phyloP scores from a whole-genome alignment of 2,329 filamentous ascomycete species.

The Ophiocordyceps camponoti-saundersi region DNA sequence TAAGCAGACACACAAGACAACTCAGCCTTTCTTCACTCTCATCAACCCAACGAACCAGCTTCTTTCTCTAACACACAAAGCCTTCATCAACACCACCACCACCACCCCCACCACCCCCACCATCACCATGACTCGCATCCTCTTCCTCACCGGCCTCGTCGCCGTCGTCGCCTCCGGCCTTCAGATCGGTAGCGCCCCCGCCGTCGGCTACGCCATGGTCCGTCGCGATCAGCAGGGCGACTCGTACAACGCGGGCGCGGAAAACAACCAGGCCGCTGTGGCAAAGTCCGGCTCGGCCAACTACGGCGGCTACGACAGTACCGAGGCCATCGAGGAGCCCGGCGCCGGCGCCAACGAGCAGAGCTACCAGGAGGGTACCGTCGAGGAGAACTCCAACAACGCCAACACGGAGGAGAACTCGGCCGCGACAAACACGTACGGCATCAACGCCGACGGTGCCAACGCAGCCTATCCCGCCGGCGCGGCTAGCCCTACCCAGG shows the following conservation, averaged over 20 bases:
- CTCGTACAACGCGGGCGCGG: background rate
- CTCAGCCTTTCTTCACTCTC: background rate
- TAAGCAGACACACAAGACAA: too few species aligned
- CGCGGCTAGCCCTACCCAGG: background rate
- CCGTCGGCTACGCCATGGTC: constrained; percentile 9
- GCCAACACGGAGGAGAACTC: background rate
- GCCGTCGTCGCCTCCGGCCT: constrained; percentile 7
- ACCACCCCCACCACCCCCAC: background rate
- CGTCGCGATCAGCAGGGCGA: constrained; percentile 7
- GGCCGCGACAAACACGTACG: background rate
- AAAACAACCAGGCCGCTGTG: background rate
- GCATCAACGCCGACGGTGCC: background rate
- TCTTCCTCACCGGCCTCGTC: constrained; percentile 8
- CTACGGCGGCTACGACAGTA: background rate
- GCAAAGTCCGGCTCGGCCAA: background rate
- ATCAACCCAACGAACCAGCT: background rate
- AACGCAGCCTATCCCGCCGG: background rate
- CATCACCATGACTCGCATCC: constrained; percentile 4
- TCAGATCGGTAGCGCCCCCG: constrained; percentile 4
- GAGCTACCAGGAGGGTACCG: background rate
- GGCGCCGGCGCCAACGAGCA: background rate
- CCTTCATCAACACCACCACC: background rate
- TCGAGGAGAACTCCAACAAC: background rate
- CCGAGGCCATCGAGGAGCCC: background rate
- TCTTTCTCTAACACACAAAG: background rate